Evolutionary conservation across 257 asterid species (phyloP), one percentile per base, ranked within the genome.

Genomic region (Eucommia ulmoides): DNA sequence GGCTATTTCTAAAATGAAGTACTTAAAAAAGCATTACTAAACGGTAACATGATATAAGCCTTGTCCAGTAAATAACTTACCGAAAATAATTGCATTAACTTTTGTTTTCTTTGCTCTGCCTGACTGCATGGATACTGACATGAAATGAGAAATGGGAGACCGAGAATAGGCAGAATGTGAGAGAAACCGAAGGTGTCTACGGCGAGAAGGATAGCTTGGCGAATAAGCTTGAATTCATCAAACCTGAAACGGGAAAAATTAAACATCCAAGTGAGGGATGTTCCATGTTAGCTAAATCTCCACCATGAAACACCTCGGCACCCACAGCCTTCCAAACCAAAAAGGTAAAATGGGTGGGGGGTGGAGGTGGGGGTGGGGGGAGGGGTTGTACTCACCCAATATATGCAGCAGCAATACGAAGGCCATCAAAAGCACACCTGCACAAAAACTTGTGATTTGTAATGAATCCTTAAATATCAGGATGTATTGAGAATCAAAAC

Each of bases 361-460:
- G 12, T 12, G 12, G 7, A 29, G 44, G 10, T 10, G 29, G 25
- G 38, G 51, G 57, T 44, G 50, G 41, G 11, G 25, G 53, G 19
- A 33, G 19, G 19, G 21, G 24, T 41, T 49, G 54, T 47, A 47
- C 94, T 75, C 61, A 86, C 96, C 97, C 97, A 29, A 82, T 65
- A 67, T 85, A 89, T 52, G 98, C 94, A 29, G 98, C 82, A 63
- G 93, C 93, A 61, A 82, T 85, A 61, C 98, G 77, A 56, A 89
- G 94, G 62, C 98, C 98, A 69, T 89, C 98, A 53, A 89, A 85
- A 48, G 96, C 82, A 66, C 98, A 89, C 97, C 94, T 86, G 69
- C 72, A 72, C 24, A 49, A 63, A 41, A 45, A 49, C 23, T 51
- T n/a, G n/a, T n/a, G n/a, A n/a, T n/a, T n/a, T n/a, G n/a, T n/a